Base-by-base conservation (phyloP, 1,139 yeast species). In the Pichiaceae sp. region DNA sequence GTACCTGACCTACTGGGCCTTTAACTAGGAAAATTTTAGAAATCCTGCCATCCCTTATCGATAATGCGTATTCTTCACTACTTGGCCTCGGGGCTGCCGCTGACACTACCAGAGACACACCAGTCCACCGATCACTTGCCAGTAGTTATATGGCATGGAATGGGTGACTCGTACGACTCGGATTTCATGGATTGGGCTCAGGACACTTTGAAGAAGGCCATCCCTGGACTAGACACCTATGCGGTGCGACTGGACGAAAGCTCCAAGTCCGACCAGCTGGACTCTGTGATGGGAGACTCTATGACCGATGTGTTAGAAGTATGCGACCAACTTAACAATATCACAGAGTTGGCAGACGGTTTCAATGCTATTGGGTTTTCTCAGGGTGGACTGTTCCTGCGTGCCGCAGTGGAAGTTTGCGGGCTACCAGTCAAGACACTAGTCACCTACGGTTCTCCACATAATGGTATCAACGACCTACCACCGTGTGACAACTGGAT, bases 391-490 rank as follows among this genome's bases (percentile, higher is more conserved):
- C 56, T 84, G 12, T 76, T 84, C 43, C 57, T 82, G 15, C 58
- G 95, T 34, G 82, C 78, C 2, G 68, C 81, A 33, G 64, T 74
- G 24, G 81, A 84, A 52, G 78, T 86, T 49, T 61, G 63, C 37
- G 60, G 52, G 19, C 60, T 79, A 1, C 62, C 66, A 3, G 63
- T 82, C 3, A 56, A 68, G 39, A 75, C 67, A 35, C 60, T 84
- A 35, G 63, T 83, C 14, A 79, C 94, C 0, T 82, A 80, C 59
- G 95, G 95, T 0, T 76, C 87, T 1, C 95, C 94, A 0, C 94
- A 84, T 50, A 70, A 78, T 60, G 95, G 94, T 3, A 75, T 83
- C 6, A 66, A 69, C 47, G 91, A 82, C 43, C 61, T 84, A 33
- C 89, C 89, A 0, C 55, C 66, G 5, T 83, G 94, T 54, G 50